Evolutionary conservation across 106 monocot species (phyloP), one percentile per base, ranked within the genome.

Genomic region (Amphibolis antarctica): DNA sequence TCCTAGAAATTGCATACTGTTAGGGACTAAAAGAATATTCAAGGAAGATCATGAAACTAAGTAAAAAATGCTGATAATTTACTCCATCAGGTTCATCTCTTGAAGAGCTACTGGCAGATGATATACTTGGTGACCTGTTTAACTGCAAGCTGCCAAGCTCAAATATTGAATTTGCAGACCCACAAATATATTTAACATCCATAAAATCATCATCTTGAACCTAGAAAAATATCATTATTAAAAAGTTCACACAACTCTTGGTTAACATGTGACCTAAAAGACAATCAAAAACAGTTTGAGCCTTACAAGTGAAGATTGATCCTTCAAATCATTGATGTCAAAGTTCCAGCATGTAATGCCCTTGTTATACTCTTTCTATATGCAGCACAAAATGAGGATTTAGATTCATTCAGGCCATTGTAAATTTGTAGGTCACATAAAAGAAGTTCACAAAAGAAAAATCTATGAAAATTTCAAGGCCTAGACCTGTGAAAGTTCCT

Each of bases 331-430:
- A 4, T 79, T 71, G 63, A 86, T 69, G 62, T 92, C 83, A 63
- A 92, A 86, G 67, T 84, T 83, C 92, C 92, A 92, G 47, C 70
- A 64, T 57, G 86, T 92, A 44, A 92, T 79, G 30, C 83, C 92
- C 64, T 74, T 69, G 64, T 79, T 83, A 36, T 92, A 92, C 65
- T 86, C 83, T 46, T 59, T 77, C 92, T 92, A 64, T 28, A 63
- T 10, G 59, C 18, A 46, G 24, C 12, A 21, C 36, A 60, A 18
- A 62, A 31, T 14, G 42, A 4, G 47, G 9, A 2, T 20, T 24
- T 31, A 52, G n/a, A 22, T 54, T 53, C 53, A 53, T 19, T 26
- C 1, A 12, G 7, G 36, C 36, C 36, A 36, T 36, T 36, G 36
- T 36, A 2, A 7, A 4, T 36, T 36, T 36, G 36, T 36, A 2